Evolutionary conservation across 2,329 filamentous ascomycete species (phyloP), one percentile per base, ranked within the genome.

Genomic region (Penicillium sp.): DNA sequence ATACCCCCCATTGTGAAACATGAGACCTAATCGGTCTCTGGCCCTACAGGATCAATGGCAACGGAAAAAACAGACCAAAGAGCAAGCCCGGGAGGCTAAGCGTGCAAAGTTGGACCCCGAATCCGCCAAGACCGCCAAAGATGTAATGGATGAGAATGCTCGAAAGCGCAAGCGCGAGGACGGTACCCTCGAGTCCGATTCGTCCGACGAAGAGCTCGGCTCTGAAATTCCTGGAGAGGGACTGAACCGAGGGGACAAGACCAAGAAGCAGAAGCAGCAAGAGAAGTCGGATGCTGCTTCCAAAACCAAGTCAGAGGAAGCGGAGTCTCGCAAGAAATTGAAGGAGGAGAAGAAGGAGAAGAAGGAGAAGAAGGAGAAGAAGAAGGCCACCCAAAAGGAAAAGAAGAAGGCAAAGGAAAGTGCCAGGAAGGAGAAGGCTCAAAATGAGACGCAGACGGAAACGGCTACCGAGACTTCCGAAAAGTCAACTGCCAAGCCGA

Each of bases 61-160:
- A 69, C 86, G 86, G 66, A 95, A 93, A 75, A 97, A 97, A 77
- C 91, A 97, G 74, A 92, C 89, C 44, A 95, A 95, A 69, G 87
- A 89, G 70, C 81, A 95, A 71, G 88, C 88, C 52, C 82, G 83
- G 54, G 84, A 87, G 59, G 88, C 89, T 48, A 90, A 90, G 74
- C 81, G 86, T 66, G 89, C 87, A 52, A 97, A 96, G 74, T 80
- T 97, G 35, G 89, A 97, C 64, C 91, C 93, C 24, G 89, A 92
- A 58, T 90, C 89, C 65, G 84, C 86, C 58, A 93, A 95, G 76
- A 93, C 84, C 57, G 92, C 90, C 53, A 92, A 95, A 69, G 91
- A 97, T 70, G 83, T 96, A 54, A 86, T 95, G 82, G 89, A 95
- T 59, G 91, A 95, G 66, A 89, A 88, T 47, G 81, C 80, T 46